Percentiles rank a stretch among this genome's conserved stretches.
Conservation (phyloP, 352 stramenopile species). For the Globisporangium iwayamae region DNA sequence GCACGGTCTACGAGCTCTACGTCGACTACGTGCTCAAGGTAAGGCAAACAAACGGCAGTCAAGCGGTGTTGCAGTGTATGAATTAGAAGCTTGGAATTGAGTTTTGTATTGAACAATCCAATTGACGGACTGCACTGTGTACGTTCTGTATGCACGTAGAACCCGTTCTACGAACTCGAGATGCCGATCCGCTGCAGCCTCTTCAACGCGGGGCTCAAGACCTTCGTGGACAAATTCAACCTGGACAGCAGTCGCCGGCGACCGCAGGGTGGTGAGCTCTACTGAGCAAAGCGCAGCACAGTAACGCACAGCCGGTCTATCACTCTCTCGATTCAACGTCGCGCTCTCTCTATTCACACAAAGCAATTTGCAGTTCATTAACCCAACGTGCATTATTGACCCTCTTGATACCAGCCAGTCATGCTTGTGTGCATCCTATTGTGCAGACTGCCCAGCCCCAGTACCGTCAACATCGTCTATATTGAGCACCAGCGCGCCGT, state of each 20-base stretch:
- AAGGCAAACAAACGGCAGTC: neutral
- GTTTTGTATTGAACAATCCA: neutral
- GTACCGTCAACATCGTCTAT: slow-evolving; percentile 19
- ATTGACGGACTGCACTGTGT: neutral
- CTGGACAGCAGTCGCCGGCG: slow-evolving; percentile 53
- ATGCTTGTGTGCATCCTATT: neutral
- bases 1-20: slow-evolving; percentile 92
- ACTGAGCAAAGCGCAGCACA: slow-evolving; percentile 21
- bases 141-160: slow-evolving; percentile 33
- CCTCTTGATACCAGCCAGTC: neutral
- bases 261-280: slow-evolving; percentile 37
- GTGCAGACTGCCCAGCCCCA: neutral
- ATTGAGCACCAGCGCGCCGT: slow-evolving; percentile 61
- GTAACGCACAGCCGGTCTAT: neutral
- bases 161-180: slow-evolving; percentile 95
- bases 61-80: neutral
- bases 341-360: neutral
- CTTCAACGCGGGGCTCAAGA: slow-evolving; percentile 88
- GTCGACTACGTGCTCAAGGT: slow-evolving; percentile 95
- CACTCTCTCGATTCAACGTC: neutral
- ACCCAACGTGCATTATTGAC: neutral
- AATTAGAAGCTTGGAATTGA: too few relatives aligned
- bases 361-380: neutral
- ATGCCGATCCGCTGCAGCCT: slow-evolving; percentile 94
- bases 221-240: slow-evolving; percentile 87